A percentile compares a stretch with the other conserved stretches of the same genome.
These are phyloP conservation scores for Apiospora malaysiana DNA, from an alignment of 2,329 filamentous ascomycete species.

Conservation along the genomic window DNA sequence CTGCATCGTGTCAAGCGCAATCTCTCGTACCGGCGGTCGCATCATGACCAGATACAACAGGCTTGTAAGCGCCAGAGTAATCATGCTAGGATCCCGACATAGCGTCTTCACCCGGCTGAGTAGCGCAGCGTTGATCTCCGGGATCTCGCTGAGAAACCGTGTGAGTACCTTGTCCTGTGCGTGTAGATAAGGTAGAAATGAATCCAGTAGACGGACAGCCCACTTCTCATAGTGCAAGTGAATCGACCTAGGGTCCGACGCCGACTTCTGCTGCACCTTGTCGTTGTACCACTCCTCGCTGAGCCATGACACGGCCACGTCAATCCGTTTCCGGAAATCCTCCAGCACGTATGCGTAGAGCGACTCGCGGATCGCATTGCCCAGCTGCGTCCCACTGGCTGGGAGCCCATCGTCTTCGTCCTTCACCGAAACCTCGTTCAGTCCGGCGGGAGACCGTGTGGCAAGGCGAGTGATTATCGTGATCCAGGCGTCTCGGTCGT, in stretches of 20 bases:
- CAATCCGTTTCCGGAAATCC: conserved; percentile 88
- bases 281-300: conserved; percentile 99
- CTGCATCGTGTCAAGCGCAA: conserved; percentile 69
- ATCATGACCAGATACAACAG: conserved; percentile 72
- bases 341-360: conserved; percentile 88
- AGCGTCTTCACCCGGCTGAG: conserved; percentile 73
- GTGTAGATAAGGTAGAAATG: conserved; percentile 90
- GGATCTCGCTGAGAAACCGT: conserved; percentile 90
- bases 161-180: conserved; percentile 88
- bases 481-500: conserved; percentile 89
- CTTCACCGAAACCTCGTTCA: conserved; percentile 67
- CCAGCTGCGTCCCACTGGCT: conserved; percentile 48
- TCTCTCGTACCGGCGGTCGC: conserved; percentile 67
- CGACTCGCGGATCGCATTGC: conserved; percentile 76
- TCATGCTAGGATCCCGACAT: conserved; percentile 70
- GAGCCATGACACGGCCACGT: conserved; percentile 90
- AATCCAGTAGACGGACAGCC: conserved; percentile 82
- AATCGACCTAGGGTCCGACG: conserved; percentile 48
- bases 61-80: conserved; percentile 67
- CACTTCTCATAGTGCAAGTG: conserved; percentile 78
- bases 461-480: conserved; percentile 86
- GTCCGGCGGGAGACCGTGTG: conserved; percentile 74
- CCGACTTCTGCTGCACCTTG: conserved; percentile 55
- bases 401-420: conserved; percentile 54
- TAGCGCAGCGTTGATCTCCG: conserved; percentile 74